Base-by-base conservation (phyloP, 768 basidiomycete genomes). In the Kwoniella shandongensis region DNA sequence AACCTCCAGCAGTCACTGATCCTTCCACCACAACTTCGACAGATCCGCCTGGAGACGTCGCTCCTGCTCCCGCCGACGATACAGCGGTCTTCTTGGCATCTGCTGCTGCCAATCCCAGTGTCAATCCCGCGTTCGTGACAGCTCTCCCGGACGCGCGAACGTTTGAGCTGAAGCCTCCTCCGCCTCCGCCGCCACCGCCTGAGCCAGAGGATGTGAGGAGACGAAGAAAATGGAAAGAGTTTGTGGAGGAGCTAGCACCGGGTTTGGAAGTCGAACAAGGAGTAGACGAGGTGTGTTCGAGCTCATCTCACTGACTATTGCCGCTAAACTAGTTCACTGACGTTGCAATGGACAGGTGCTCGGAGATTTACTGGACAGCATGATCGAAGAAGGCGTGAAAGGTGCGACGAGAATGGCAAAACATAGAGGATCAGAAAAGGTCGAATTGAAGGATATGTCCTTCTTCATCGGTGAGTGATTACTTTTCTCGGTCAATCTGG, bases 361-460 rank as follows among this genome's bases (percentile, higher is more conserved):
- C 11, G 59, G 61, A 23, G 65, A 69, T 4, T 38, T 67, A 10
- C 40, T 69, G 12, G 70, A 72, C 39, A 36, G 17, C 11, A 51
- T 72, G 49, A 29, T 72, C 1, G 51, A 45, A 2, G 67, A 69
- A 39, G 58, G 55, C 1, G 59, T 67, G 5, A 35, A 57, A 32
- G 61, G 56, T 11, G 62, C 62, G 3, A 41, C 58, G 12, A 59
- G 65, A 46, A 35, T 72, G 17, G 61, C 67, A 1, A 66, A 66
- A 51, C 70, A 72, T 61, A 57, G 70, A 0, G 65, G 59, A 38
- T 41, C 55, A 4, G 55, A 62, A 12, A 66, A 66, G 39, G 65
- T 72, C 20, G 67, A 66, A 51, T 22, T 72, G 32, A 72, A 66
- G 29, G 70, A 72, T 57, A 45, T 66, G 25, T 65, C 70, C 3